These are phyloP conservation scores for Phytophthora europaea DNA, from an alignment of 352 stramenopile genomes.

Conservation along the genomic window DNA sequence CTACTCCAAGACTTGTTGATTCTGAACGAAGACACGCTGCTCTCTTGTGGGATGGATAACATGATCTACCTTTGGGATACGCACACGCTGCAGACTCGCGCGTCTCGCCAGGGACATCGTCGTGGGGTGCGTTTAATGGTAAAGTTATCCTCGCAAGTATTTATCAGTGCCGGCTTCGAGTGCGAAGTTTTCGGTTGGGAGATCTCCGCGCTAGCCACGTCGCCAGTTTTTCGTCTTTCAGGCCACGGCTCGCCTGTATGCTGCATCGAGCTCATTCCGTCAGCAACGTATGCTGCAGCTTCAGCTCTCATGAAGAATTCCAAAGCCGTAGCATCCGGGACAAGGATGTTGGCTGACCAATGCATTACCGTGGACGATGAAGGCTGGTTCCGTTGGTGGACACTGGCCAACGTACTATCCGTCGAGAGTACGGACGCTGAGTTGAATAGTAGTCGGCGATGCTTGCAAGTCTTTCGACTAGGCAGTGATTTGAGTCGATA, in stretches of 20 bases:
- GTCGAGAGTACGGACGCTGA: constrained; percentile 71
- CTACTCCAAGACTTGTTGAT: constrained; percentile 79
- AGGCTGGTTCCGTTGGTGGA: constrained; percentile 90
- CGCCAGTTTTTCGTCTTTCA: constrained; percentile 75
- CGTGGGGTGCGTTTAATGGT: constrained; percentile 68
- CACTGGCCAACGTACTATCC: constrained; percentile 66
- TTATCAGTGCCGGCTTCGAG: constrained; percentile 81
- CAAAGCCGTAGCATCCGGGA: constrained; percentile 23
- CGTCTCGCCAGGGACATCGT: constrained; percentile 65
- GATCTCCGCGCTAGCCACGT: constrained; percentile 63
- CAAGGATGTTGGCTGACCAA: constrained; percentile 61
- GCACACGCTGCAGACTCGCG: constrained; percentile 52
- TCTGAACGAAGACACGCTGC: constrained; percentile 73
- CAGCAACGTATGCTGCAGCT: constrained; percentile 32
- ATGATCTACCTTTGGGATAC: constrained; percentile 84
- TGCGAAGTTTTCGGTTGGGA: constrained; percentile 83
- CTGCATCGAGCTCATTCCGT: constrained; percentile 74
- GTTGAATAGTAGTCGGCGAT: constrained; percentile 60
- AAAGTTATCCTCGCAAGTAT: constrained; percentile 75
- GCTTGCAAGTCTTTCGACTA: constrained; percentile 75
- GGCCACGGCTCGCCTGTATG: constrained; percentile 77
- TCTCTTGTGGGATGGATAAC: constrained; percentile 84
- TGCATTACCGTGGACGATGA: constrained; percentile 84
- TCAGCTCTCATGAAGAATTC: constrained; percentile 27
- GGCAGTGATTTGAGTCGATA: constrained; percentile 68